These are phyloP conservation scores for Striga asiatica DNA, from an alignment of 257 asterid genomes.

Conservation along the genomic window DNA sequence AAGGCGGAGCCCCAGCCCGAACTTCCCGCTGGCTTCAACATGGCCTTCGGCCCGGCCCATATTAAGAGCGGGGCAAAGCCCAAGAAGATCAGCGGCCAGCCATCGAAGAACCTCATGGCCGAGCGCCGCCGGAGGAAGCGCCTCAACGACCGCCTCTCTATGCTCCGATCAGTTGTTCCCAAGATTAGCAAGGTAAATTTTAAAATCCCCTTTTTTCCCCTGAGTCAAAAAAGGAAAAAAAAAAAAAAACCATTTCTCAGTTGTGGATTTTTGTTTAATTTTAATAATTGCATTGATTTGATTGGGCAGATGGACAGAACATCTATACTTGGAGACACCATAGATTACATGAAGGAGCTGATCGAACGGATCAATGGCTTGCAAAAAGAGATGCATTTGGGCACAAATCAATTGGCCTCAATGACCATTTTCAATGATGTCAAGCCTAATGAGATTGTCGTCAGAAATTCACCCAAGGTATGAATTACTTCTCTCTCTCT, in stretches of 20 bases:
- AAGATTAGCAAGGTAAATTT: conserved; percentile 69
- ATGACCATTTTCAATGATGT: conserved; percentile 39
- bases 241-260: too few species aligned
- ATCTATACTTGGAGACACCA: conserved; percentile 78
- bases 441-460: conserved; percentile 37
- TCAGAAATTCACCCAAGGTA: conserved; percentile 75
- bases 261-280: too few species aligned
- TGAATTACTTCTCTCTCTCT: too few species aligned
- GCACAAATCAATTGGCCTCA: conserved; percentile 24
- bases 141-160: conserved; percentile 70
- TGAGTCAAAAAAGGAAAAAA: too few species aligned
- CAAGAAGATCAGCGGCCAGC: conserved; percentile 46
- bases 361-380: conserved; percentile 42
- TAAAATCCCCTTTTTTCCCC: background rate
- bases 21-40: background rate
- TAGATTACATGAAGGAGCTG: conserved; percentile 75
- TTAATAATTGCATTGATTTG: too few species aligned
- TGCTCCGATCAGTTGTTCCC: conserved; percentile 88
- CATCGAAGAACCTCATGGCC: conserved; percentile 80
- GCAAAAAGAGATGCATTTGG: conserved; percentile 43
- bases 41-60: conserved; percentile 18
- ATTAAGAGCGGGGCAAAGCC: conserved; percentile 20
- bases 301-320: conserved; percentile 72
- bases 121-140: conserved; percentile 77
- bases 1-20: conserved; percentile 26